Conservation (phyloP, 2,329 filamentous ascomycete genomes). For the Neonectria magnoliae region DNA sequence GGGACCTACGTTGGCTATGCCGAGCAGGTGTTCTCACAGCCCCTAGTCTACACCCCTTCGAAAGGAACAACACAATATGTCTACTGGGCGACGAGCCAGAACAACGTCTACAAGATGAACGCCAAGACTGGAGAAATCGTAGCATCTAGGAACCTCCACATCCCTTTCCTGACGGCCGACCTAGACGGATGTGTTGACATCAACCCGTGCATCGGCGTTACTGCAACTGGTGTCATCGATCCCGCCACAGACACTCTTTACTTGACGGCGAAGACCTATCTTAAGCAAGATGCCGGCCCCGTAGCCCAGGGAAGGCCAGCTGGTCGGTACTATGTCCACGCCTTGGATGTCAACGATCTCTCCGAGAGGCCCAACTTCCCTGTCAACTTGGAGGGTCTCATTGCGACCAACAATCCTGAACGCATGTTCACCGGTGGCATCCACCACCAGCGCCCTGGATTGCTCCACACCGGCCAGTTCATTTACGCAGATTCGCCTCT, state of each 20-base stretch:
- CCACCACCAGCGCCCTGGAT: conserved; percentile 60
- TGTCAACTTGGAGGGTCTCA: conserved; percentile 56
- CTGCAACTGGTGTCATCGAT: conserved; percentile 58
- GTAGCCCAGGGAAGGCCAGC: conserved; percentile 47
- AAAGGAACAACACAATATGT: conserved; percentile 60
- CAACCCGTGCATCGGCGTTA: conserved; percentile 57
- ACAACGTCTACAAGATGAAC: conserved; percentile 66
- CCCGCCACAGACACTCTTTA: conserved; percentile 56
- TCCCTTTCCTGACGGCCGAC: conserved; percentile 61
- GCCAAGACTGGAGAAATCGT: conserved; percentile 64
- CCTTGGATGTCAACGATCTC: conserved; percentile 51
- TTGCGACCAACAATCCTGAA: conserved; percentile 56
- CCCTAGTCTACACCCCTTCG: conserved; percentile 59
- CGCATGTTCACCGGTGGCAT: conserved; percentile 64
- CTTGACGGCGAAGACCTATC: conserved; percentile 56
- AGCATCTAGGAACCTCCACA: conserved; percentile 56
- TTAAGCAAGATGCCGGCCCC: conserved; percentile 43
- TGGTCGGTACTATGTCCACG: conserved; percentile 51
- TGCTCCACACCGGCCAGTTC: conserved; percentile 56
- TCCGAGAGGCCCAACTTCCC: conserved; percentile 56
- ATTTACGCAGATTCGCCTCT: conserved; percentile 65
- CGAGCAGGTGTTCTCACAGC: conserved; percentile 65
- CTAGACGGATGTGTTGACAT: conserved; percentile 60
- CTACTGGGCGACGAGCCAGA: conserved; percentile 66
- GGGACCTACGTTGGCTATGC: conserved; percentile 59